Evolutionary conservation across 441 rosid species (phyloP), one percentile per base, ranked within the genome.

Genomic region (Daphne laureola): DNA sequence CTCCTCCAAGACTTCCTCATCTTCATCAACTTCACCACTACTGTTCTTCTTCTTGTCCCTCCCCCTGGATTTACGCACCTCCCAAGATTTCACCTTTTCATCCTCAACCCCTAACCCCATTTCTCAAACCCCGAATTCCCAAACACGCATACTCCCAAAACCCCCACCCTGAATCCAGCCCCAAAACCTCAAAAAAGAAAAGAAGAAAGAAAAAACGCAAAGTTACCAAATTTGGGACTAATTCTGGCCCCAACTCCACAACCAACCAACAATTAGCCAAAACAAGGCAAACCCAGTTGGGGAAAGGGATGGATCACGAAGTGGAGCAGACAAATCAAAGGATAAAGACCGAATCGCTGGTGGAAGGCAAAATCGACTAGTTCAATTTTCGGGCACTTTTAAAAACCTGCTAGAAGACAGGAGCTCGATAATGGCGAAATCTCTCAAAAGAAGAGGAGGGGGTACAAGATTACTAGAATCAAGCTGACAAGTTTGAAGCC

Each of bases 21-120:
- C 74, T 44, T 53, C 76, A 35, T 53, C 67, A 18, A 46, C 69
- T 42, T 59, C 66, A 52, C 53, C 69, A 48, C 54, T 56, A 23
- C 50, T 65, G 47, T 46, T 67, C 57, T 71, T 74, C 79, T 71
- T 78, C 75, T 67, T 75, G 77, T 61, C 76, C 68, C 72, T 80
- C 65, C 59, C 76, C 73, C 78, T 78, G 44, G 71, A 62, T 67
- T 73, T 72, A 67, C 74, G 57, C 70, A 27, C 27, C 16, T 71
- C 83, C 75, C 66, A 58, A 69, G 65, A 66, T 70, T 68, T 71
- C 66, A 60, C 68, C 49, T 73, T 72, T 53, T 66, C 78, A 57
- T 66, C 70, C 56, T 59, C 76, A 51, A 70, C 69, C 8, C 68
- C 67, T 18, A 75, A 68, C 35, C 80, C 80, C 84, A 78, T 61